Conservation (phyloP, 805 yeast species). For the Sugiyamaella marilandica region DNA sequence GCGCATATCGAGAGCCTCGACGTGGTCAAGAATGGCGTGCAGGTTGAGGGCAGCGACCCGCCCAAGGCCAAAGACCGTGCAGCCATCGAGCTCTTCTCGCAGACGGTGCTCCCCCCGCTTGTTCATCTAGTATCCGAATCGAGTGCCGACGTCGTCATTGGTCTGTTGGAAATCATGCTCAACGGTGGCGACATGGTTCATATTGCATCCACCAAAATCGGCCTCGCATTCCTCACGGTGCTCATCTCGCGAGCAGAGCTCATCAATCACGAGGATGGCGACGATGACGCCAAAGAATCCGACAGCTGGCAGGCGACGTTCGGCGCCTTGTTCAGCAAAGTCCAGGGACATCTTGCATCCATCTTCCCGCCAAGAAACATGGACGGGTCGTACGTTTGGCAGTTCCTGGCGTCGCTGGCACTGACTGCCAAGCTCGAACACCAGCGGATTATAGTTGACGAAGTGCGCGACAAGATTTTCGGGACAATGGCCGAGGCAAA, state of each 20-base stretch:
- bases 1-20: slow-evolving; percentile 74
- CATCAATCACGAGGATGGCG: slow-evolving; percentile 72
- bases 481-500: slow-evolving; percentile 76
- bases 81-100: slow-evolving; percentile 71
- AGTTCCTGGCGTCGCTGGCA: slow-evolving; percentile 89
- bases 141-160: slow-evolving; percentile 71
- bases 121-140: slow-evolving; percentile 82
- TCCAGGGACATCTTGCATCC: slow-evolving; percentile 70
- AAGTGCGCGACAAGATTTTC: slow-evolving; percentile 87
- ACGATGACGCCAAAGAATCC: slow-evolving; percentile 39
- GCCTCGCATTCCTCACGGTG: slow-evolving; percentile 84
- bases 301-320: slow-evolving; percentile 76
- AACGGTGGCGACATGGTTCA: slow-evolving; percentile 63
- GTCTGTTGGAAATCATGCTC: slow-evolving; percentile 63
- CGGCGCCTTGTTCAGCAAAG: slow-evolving; percentile 70
- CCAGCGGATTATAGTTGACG: slow-evolving; percentile 90
- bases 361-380: slow-evolving; percentile 70
- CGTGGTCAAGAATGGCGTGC: slow-evolving; percentile 74
- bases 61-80: slow-evolving; percentile 41
- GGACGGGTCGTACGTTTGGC: slow-evolving; percentile 90
- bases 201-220: slow-evolving; percentile 59
- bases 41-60: slow-evolving; percentile 37
- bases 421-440: slow-evolving; percentile 83
- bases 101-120: slow-evolving; percentile 75
- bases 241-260: slow-evolving; percentile 87